Base-by-base conservation (phyloP, 2,329 filamentous ascomycete species). In the Alternaria arbusti region DNA sequence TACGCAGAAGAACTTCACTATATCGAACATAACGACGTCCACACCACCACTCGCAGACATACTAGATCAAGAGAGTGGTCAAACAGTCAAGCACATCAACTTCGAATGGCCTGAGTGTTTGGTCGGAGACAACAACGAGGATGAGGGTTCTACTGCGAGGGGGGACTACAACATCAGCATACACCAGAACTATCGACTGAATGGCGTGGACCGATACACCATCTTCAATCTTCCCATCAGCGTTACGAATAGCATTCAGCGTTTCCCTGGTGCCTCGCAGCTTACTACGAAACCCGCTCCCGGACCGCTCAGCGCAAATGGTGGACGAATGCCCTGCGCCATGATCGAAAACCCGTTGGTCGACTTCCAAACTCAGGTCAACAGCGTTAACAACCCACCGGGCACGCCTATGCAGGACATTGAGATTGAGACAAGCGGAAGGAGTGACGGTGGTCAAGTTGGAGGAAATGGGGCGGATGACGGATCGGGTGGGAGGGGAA, bases 61-160 rank as follows among this genome's bases (percentile, higher is more conserved):
- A 58, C 86, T 92, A 82, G 76, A 80, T 26, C 87, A 90, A 65
- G 89, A 92, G 72, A 79, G 84, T 1, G 86, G 86, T 4, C 90
- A 89, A 72, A 92, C 90, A 0, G 90, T 92, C 46, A 92, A 92
- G 75, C 90, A 92, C 74, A 84, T 92, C 65, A 89, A 89, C 73
- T 92, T 90, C 88, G 82, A 86, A 20, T 92, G 90, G 90, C 90
- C 90, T 0, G 85, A 86, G 61, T 92, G 90, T 70, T 82, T 92
- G 0, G 87, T 88, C 3, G 90, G 90, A 17, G 81, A 89, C 54
- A 88, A 87, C 3, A 76, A 84, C 17, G 71, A 78, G 30, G 67
- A 71, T 2, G 75, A 79, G 4, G 75, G 79, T 0, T 87, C 84
- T 15, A 63, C 61, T 54, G 86, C 85, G 23, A 83, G 88, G 3